phyloP scores from a whole-genome alignment of 2,329 filamentous ascomycete genomes.

The Teratosphaeria destructans region DNA sequence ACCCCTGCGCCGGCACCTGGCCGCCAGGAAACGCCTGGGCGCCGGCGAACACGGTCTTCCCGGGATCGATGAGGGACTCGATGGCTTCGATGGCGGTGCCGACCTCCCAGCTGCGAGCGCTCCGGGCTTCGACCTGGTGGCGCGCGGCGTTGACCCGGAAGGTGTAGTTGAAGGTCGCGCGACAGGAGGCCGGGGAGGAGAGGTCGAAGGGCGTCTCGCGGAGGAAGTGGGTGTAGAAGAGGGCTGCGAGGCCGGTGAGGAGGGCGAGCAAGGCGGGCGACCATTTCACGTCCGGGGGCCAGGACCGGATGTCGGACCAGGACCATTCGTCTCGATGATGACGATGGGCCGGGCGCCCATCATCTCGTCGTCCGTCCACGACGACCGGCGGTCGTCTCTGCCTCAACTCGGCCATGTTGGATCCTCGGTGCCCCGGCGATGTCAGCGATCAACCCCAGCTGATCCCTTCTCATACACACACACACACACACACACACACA shows the following conservation, averaged over 20 bases:
- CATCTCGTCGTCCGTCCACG: not conserved
- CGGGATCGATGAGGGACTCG: conserved; percentile 29
- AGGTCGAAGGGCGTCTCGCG: conserved; percentile 9
- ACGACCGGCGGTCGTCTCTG: not conserved
- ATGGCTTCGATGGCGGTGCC: conserved; percentile 32
- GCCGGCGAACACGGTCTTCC: conserved; percentile 28
- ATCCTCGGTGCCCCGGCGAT: not conserved
- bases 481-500: not conserved
- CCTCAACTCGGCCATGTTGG: not conserved
- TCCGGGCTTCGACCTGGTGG: conserved; percentile 21
- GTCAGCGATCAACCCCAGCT: not conserved
- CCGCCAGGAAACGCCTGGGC: conserved; percentile 26
- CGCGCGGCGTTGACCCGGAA: conserved; percentile 18
- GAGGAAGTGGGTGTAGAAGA: conserved; percentile 10
- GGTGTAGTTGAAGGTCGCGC: conserved; percentile 16
- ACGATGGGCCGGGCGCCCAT: not conserved
- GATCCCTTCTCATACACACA: too few species aligned
- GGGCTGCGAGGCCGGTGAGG: conserved; percentile 2
- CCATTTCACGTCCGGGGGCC: conserved; percentile 11
- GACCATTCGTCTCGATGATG: not conserved
- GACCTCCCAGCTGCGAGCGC: conserved; percentile 34
- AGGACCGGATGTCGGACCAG: conserved; percentile 15
- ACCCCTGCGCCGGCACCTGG: conserved; percentile 14
- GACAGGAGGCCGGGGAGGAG: conserved; percentile 12
- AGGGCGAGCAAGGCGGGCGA: conserved; percentile 9